Evolutionary conservation across 1,284 basidiomycete genomes (phyloP), one percentile per base, ranked within the genome.

Genomic region (Albatrellus sp.): DNA sequence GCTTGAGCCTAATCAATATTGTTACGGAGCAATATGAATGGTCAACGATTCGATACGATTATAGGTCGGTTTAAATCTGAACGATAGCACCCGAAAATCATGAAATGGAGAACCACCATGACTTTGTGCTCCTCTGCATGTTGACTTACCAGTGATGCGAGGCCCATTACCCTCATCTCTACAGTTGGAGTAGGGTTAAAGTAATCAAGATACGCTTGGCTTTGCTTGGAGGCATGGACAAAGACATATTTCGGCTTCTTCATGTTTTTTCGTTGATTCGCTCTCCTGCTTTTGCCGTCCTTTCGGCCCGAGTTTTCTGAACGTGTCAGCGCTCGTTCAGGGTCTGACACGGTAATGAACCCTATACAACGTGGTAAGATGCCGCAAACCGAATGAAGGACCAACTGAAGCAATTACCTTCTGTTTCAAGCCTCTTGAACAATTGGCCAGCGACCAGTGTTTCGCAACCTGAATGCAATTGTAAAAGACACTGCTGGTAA

Each of bases 381-480:
- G 31, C 9, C 33, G 41, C 5, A 40, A 31, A 12, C 11, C 11
- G 8, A 40, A n/a, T 17, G 11, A 10, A 30, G 14, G 17, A 31
- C 40, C 11, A 14, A 13, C 12, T 38, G 11, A 2, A 16, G 17
- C 6, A 43, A 12, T 30, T 39, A 80, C 84, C 82, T 69, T 87
- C 80, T 28, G 67, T 65, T 57, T 86, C 79, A 12, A 88, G 67
- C 37, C 77, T 65, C 54, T 75, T 77, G 56, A 84, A 72, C 16
- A 85, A 60, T 51, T 80, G 79, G 1, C 70, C 69, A 24, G 75
- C 72, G 8, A 80, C 63, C 19, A 66, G 57, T 32, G 67, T 62
- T 47, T 76, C 67, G 48, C 77, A 78, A 42, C 70, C 82, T 80
- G 46, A 16, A 20, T 40, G 39, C 24, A 37, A n/a, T 11, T 24